These are phyloP conservation scores for Talaromyces marneffei DNA, from an alignment of 2,329 filamentous ascomycete genomes.

Conservation along the genomic window DNA sequence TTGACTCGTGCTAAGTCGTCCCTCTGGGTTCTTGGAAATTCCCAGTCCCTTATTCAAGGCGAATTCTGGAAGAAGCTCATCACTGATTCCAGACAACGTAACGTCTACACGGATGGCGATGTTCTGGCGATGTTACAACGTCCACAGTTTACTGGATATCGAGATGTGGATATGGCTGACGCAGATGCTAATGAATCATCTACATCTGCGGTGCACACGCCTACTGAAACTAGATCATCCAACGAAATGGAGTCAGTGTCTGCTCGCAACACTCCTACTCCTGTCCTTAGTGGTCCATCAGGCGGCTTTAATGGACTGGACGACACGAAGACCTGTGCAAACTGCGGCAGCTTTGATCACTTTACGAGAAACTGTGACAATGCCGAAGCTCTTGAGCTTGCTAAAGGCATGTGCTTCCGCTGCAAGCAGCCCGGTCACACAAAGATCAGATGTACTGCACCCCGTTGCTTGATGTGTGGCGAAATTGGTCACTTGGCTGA, in stretches of 20 bases:
- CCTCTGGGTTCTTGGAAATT: conserved; percentile 93
- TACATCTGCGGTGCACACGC: conserved; percentile 22
- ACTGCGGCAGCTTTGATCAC: conserved; percentile 44
- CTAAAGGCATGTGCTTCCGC: conserved; percentile 37
- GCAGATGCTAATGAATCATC: conserved; percentile 11
- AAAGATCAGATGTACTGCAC: conserved; percentile 32
- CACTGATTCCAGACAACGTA: conserved; percentile 67
- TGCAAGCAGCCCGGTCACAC: conserved; percentile 38
- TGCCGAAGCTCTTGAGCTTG: conserved; percentile 33
- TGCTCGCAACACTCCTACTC: conserved; percentile 22
- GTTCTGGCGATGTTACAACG: conserved; percentile 50
- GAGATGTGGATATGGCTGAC: conserved; percentile 41
- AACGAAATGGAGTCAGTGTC: conserved; percentile 21
- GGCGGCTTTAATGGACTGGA: conserved; percentile 42
- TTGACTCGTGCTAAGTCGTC: conserved; percentile 94
- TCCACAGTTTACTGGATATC: conserved; percentile 45
- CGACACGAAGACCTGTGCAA: conserved; percentile 36
- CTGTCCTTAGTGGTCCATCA: conserved; percentile 33
- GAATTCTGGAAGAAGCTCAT: conserved; percentile 88
- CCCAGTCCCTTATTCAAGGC: conserved; percentile 75
- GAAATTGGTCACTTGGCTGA: conserved; percentile 36
- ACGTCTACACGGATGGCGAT: conserved; percentile 69
- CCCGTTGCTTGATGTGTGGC: conserved; percentile 42
- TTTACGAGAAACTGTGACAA: conserved; percentile 44
- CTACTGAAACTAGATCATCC: conserved; percentile 29